Base-by-base conservation (phyloP, 169 alveolate genomes). In the Plasmodium knowlesi region DNA sequence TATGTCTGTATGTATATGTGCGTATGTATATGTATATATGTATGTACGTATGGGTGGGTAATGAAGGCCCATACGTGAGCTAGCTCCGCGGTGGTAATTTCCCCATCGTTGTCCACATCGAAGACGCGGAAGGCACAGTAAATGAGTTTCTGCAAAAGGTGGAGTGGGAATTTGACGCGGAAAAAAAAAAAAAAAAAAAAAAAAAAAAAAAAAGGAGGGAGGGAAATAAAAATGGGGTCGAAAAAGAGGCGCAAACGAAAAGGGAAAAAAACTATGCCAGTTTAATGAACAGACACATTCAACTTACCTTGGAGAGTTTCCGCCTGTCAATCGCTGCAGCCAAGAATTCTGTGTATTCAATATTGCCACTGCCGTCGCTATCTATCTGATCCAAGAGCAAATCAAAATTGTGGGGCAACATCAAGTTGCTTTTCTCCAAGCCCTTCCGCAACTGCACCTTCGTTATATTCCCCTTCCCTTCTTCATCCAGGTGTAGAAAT, bases 331-430 rank as follows among this genome's bases (percentile, higher is more conserved):
- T 50, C 8, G 97, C 92, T 3, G 98, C 98, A 10, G 98, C 98
- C 41, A 96, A 43, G 46, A 97, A 97, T 84, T 97, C 98, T 25
- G 97, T 96, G 83, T 95, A 97, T 34, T 96, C 98, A 16, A 97
- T 97, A 39, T 92, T 96, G 0, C 99, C 98, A 67, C 97, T 96
- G n/a, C 98, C 98, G 85, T 98, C 98, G 57, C 97, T 95, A 88
- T 98, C 99, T 74, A 98, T 96, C 79, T 96, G 97, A 46, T 96
- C 96, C 84, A 97, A 92, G 70, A 97, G 94, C 9, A 88, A 82
- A 53, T 95, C 97, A 41, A 97, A 92, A 83, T 96, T 97, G 10
- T 93, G 81, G 30, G 97, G 97, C 19, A 96, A 82, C 46, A 84
- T 82, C 39, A 93, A 86, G 8, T 96, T 96, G 71, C 96, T 92